Evolutionary conservation across 2,329 filamentous ascomycete genomes (phyloP).

Genomic region (Sporothrix phasma): DNA sequence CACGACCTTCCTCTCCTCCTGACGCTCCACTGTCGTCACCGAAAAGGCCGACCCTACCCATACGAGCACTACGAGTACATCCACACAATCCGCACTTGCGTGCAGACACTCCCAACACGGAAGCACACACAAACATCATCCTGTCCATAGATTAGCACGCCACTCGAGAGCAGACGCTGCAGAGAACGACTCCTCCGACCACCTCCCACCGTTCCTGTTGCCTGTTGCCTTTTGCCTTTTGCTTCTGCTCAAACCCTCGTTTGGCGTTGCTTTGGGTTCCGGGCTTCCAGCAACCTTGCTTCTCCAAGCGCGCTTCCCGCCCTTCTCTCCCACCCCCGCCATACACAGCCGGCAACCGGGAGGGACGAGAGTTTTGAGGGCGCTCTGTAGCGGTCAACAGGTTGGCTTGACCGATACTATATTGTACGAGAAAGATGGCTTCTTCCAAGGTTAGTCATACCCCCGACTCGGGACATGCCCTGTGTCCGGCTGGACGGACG

Average conservation of each 20-base stretch:
- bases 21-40: conserved; percentile 4
- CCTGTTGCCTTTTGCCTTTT: too few relatives aligned
- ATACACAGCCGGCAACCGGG: neutral
- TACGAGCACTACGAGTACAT: neutral
- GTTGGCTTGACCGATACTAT: neutral
- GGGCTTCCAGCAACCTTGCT: neutral
- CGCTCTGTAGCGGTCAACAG: neutral
- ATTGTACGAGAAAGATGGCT: conserved; percentile 22
- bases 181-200: neutral
- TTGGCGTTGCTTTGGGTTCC: neutral
- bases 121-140: neutral
- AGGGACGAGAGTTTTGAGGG: conserved; percentile 1
- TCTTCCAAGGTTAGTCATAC: conserved; percentile 22
- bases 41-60: neutral
- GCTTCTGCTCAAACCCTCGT: neutral
- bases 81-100: neutral
- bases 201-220: neutral
- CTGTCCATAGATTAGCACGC: too few relatives aligned
- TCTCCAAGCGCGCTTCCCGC: neutral
- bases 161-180: neutral
- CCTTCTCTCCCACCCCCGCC: neutral
- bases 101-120: neutral
- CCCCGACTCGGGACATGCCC: neutral
- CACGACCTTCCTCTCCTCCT: neutral
- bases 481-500: too few relatives aligned